Evolutionary conservation across 2,329 filamentous ascomycete species (phyloP).

Genomic region (Pseudocercospora vitis): DNA sequence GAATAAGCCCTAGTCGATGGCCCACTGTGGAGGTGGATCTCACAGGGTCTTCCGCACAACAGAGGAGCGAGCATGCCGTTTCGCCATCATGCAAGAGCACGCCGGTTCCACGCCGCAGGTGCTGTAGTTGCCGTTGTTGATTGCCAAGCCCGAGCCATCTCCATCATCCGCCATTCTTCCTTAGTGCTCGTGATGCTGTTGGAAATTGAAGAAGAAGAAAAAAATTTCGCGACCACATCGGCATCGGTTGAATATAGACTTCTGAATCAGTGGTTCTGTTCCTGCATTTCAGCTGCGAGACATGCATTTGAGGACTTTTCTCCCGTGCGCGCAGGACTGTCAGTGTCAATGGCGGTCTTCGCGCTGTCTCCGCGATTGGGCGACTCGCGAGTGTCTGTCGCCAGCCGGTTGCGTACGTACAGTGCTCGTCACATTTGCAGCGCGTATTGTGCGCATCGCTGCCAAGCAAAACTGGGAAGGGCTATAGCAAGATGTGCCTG

Average conservation of each 20-base stretch:
- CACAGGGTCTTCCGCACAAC: background rate
- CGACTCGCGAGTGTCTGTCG: too few species aligned
- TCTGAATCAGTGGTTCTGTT: background rate
- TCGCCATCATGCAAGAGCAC: background rate
- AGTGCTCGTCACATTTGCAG: too few species aligned
- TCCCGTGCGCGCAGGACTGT: background rate
- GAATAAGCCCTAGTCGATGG: background rate
- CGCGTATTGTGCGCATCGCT: too few species aligned
- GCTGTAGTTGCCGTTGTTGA: background rate
- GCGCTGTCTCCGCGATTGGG: too few species aligned
- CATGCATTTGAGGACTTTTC: background rate
- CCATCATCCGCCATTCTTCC: too few species aligned
- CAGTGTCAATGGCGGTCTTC: background rate
- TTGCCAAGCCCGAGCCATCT: background rate
- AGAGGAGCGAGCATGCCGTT: too few species aligned
- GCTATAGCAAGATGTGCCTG: background rate
- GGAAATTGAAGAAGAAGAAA: background rate
- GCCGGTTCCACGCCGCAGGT: background rate
- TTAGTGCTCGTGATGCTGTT: too few species aligned
- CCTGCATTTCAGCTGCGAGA: constrained; percentile 6
- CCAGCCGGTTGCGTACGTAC: too few species aligned
- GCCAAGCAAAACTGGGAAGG: background rate
- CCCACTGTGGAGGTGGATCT: constrained; percentile 2
- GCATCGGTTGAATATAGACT: background rate
- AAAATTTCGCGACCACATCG: background rate